A percentile compares a stretch with the other conserved stretches of the same genome.
Conservation (phyloP, 495 filamentous ascomycete genomes). For the Penicillium steckii region DNA sequence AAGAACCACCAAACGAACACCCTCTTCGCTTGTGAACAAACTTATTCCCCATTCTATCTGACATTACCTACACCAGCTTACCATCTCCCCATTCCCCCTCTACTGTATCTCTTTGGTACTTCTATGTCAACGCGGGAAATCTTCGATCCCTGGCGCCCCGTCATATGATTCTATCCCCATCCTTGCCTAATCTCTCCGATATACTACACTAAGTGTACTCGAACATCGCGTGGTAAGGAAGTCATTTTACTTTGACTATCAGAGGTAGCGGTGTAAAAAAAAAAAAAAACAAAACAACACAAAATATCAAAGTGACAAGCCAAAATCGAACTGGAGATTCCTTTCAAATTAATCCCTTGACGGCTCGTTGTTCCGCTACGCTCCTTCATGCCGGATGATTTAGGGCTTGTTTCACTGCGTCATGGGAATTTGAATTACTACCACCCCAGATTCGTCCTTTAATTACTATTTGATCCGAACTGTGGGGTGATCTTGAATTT, state of each 20-base stretch:
- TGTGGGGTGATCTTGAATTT: background rate
- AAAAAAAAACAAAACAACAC: too few species aligned
- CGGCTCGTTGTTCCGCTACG: slow-evolving; percentile 1
- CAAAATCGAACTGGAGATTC: background rate
- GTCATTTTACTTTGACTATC: background rate
- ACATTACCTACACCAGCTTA: background rate
- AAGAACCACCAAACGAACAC: background rate
- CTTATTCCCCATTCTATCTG: background rate
- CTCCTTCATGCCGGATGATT: background rate
- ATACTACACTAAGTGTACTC: background rate
- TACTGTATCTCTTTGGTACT: background rate
- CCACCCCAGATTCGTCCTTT: background rate
- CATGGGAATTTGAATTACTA: slow-evolving; percentile 21
- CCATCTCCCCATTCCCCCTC: background rate
- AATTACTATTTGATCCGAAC: background rate
- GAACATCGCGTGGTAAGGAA: background rate
- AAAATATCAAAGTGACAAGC: too few species aligned
- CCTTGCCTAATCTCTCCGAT: background rate
- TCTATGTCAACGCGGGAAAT: background rate
- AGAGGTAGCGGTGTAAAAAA: too few species aligned
- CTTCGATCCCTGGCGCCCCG: background rate
- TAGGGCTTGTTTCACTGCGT: slow-evolving; percentile 13
- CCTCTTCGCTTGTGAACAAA: background rate
- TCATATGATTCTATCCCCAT: background rate
- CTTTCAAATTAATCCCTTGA: background rate